phyloP scores from a whole-genome alignment of 345 rosid genomes.

The Dipteronia dyeriana region DNA sequence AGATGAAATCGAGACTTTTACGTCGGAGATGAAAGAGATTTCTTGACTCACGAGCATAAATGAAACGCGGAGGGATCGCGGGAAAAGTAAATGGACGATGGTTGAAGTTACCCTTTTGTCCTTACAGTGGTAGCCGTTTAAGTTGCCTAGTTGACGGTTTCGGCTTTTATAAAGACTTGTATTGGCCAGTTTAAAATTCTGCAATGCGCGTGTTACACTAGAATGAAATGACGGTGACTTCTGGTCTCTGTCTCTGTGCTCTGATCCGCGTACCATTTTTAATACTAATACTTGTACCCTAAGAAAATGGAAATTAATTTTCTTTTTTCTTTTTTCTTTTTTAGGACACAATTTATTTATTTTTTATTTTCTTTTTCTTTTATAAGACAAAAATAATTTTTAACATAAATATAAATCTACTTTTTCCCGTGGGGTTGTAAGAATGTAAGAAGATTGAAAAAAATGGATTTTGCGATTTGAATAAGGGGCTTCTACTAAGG shows the following conservation, averaged over 20 bases:
- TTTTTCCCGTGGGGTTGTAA: neutral
- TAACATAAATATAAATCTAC: neutral
- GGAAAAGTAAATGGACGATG: neutral
- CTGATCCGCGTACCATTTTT: neutral
- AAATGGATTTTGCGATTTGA: too few relatives aligned
- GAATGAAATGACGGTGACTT: neutral
- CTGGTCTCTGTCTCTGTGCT: too few relatives aligned
- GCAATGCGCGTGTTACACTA: neutral
- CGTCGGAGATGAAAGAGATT: neutral
- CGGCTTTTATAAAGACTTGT: neutral
- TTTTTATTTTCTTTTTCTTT: neutral
- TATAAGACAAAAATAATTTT: too few relatives aligned
- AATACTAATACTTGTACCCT: neutral
- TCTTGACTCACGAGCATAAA: neutral
- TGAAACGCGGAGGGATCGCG: constrained; percentile 19
- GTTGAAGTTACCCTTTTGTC: neutral
- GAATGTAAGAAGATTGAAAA: too few relatives aligned
- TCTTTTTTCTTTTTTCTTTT: neutral
- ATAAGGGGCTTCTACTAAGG: too few relatives aligned
- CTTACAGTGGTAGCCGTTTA: neutral
- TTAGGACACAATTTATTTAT: too few relatives aligned
- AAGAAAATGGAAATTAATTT: neutral
- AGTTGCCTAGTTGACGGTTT: neutral
- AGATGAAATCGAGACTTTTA: neutral
- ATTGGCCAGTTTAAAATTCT: neutral